Conservation (phyloP, 768 basidiomycete species). For the Pisolithus tinctorius region DNA sequence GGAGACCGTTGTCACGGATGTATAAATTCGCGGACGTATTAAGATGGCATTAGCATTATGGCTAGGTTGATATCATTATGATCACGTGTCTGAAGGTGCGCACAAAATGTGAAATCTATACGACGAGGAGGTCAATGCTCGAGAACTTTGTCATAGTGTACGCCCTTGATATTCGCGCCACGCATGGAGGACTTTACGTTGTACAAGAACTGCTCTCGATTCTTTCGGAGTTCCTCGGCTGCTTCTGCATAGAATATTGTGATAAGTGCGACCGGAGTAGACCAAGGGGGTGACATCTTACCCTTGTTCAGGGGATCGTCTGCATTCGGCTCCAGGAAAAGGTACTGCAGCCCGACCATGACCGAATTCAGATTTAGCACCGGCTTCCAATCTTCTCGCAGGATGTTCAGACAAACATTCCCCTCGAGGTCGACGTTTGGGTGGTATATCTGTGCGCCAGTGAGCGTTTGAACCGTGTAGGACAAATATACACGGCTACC, state of each 20-base stretch:
- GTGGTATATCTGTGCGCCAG: constrained; percentile 78
- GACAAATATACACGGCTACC: constrained; percentile 38
- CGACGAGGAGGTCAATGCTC: constrained; percentile 30
- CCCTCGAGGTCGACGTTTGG: constrained; percentile 98
- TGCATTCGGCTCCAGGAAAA: constrained; percentile 97
- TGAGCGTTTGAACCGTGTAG: constrained; percentile 4
- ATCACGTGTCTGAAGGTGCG: neutral
- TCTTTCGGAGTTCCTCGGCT: constrained; percentile 87
- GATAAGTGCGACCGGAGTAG: neutral
- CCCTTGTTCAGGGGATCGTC: constrained; percentile 99
- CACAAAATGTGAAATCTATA: constrained; percentile 4
- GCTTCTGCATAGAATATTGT: constrained; percentile 59
- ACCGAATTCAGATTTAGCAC: constrained; percentile 96
- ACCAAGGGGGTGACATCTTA: constrained; percentile 29
- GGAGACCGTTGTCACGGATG: neutral
- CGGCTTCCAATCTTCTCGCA: constrained; percentile 99
- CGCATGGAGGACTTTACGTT: constrained; percentile 88
- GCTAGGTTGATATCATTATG: neutral
- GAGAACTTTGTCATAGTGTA: constrained; percentile 72
- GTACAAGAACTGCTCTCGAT: constrained; percentile 72
- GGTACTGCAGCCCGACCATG: constrained; percentile 96
- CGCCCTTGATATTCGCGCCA: constrained; percentile 71
- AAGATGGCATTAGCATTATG: constrained; percentile 2
- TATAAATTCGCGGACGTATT: constrained; percentile 4
- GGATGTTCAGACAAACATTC: constrained; percentile 96